Base-by-base conservation (phyloP, 2,329 filamentous ascomycete genomes). In the Cladosporium sp. region DNA sequence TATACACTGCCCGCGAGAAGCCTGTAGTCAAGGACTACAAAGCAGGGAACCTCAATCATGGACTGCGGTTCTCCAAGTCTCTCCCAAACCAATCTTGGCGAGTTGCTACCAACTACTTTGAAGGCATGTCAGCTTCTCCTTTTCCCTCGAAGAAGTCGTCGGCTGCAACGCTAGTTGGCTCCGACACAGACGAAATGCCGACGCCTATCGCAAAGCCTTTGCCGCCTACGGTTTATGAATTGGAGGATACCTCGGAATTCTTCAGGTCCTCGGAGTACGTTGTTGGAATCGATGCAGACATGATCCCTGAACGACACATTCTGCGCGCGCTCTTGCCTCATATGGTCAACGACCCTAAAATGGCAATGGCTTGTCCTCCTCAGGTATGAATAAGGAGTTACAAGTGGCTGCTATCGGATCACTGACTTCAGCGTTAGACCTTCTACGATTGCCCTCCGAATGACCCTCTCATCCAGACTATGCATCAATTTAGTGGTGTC, bases 211-310 rank as follows among this genome's bases (percentile, higher is more conserved):
- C 60, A 18, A 52, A 53, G 12, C 21, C 60, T 28, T 40, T 62
- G 6, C 26, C 60, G n/a, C 49, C 49, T 7, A 62, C 31, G 16
- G 49, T 62, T 10, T 40, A 53, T 8, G 60, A 62, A 23, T 66
- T 71, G 26, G 52, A 50, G 29, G 56, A 35, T 46, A 21, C 40
- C 23, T 75, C 86, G 23, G 82, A 86, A 8, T n/a, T 23, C 33
- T 55, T 50, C n/a, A 37, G 49, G 33, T 26, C 58, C 3, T 61
- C 37, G 5, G 40, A 46, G 85, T 70, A 88, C 81, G 73, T 89
- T 72, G 87, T 86, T 23, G 85, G 85, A 44, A 78, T 90, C 33
- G 88, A 90, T 72, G 87, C 86, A 21, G 88, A 90, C 72, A 89
- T 90, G 88, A 89, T 89, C 74, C 85, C 86, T 6, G 85, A 88